phyloP scores from a whole-genome alignment of 805 yeast genomes.

The Saccharomyces paradoxus region DNA sequence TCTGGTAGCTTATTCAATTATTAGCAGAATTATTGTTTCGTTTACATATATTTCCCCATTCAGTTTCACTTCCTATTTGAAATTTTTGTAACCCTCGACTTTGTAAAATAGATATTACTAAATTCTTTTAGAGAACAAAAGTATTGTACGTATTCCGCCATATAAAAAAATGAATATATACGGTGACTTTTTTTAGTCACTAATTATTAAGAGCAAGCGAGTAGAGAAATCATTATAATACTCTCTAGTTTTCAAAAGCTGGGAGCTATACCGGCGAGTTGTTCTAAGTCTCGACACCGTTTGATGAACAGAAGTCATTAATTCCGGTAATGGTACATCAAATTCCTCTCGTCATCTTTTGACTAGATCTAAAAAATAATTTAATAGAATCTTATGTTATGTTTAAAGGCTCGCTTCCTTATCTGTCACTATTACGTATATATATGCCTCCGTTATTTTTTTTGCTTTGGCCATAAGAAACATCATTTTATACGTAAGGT shows the following conservation, averaged over 20 bases:
- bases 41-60: not conserved
- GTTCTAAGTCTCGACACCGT: not conserved
- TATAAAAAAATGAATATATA: not conserved
- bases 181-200: not conserved
- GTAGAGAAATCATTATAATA: not conserved
- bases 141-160: not conserved
- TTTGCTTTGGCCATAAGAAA: not conserved
- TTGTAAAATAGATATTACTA: not conserved
- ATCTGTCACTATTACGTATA: not conserved
- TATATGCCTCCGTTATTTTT: not conserved
- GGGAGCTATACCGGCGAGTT: not conserved
- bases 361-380: not conserved
- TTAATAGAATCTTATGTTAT: not conserved
- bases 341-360: not conserved
- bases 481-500: not conserved
- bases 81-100: not conserved
- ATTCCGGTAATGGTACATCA: not conserved
- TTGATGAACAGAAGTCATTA: not conserved
- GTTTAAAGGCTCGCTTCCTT: not conserved
- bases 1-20: not conserved
- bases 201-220: not conserved
- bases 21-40: not conserved
- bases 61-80: not conserved
- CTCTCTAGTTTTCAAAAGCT: not conserved
- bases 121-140: not conserved